phyloP scores from a whole-genome alignment of 208 protist species.

The Vickermania spadyakhi region DNA sequence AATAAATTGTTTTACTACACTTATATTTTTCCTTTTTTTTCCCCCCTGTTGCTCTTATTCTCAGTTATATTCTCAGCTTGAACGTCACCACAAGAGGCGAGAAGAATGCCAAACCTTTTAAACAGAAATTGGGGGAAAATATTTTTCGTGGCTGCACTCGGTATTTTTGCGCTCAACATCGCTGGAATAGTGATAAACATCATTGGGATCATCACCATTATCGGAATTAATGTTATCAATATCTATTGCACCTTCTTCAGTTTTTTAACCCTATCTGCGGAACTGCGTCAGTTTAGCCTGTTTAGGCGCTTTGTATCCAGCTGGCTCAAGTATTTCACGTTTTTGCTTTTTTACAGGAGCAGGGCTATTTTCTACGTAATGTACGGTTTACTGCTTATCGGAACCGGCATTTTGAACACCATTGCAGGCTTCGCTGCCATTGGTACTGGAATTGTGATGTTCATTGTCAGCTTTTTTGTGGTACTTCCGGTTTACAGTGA shows the following conservation, averaged over 20 bases:
- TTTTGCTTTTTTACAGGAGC: conserved; percentile 52
- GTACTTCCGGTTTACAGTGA: conserved; percentile 52
- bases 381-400: conserved; percentile 55
- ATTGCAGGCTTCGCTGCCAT: conserved; percentile 31
- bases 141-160: conserved; percentile 32
- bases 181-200: conserved; percentile 28
- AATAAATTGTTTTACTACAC: too few relatives aligned
- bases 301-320: conserved; percentile 35
- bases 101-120: conserved; percentile 14
- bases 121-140: conserved; percentile 33
- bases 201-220: conserved; percentile 16
- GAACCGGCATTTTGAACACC: conserved; percentile 17
- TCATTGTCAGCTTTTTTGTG: conserved; percentile 34
- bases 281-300: conserved; percentile 54
- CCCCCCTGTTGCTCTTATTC: too few relatives aligned
- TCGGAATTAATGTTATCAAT: conserved; percentile 18
- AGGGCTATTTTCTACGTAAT: conserved; percentile 70
- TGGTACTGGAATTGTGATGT: conserved; percentile 43
- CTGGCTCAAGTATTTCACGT: conserved; percentile 70
- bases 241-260: conserved; percentile 60
- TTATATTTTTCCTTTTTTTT: too few relatives aligned
- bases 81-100: too few relatives aligned
- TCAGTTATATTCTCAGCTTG: too few relatives aligned
- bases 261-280: conserved; percentile 51
- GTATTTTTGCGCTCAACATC: conserved; percentile 24